Percentiles rank a stretch among this genome's conserved stretches.
Evolutionary conservation across 2,329 filamentous ascomycete species (phyloP).

Genomic region (Fusarium sp.): DNA sequence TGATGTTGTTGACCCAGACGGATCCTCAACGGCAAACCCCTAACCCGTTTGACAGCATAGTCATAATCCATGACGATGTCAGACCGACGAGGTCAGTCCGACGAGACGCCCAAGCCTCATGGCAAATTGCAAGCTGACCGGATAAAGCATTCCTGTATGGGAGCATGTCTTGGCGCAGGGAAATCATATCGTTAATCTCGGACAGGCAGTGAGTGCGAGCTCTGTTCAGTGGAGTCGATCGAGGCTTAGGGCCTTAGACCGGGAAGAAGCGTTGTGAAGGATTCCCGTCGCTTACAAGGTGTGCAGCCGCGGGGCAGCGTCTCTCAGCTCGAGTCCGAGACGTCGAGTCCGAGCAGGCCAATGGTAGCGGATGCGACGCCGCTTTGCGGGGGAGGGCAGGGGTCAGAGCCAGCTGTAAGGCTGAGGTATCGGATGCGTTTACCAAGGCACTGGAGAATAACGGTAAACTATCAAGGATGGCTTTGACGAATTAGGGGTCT

Average conservation of each 20-base stretch:
- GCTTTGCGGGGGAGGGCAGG: neutral
- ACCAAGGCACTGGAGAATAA: no score
- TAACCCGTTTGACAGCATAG: no score
- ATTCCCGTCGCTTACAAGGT: neutral
- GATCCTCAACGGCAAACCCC: neutral
- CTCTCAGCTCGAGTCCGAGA: conserved; percentile 28
- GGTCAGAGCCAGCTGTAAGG: neutral
- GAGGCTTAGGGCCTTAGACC: conserved; percentile 1
- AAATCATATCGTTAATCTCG: conserved; percentile 26
- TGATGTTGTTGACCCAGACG: neutral
- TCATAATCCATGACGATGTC: neutral
- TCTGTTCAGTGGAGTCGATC: neutral
- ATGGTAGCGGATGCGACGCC: conserved; percentile 15
- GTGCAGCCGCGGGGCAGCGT: neutral
- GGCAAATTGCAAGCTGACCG: neutral
- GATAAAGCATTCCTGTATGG: neutral
- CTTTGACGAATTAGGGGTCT: no score
- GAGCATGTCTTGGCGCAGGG: neutral
- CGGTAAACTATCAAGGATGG: no score
- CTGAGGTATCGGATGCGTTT: neutral
- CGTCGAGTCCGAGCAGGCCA: conserved; percentile 40
- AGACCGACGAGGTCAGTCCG: conserved; percentile 1
- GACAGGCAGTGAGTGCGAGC: conserved; percentile 24
- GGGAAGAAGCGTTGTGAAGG: conserved; percentile 1
- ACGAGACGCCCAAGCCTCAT: conserved; percentile 1